phyloP scores from a whole-genome alignment of 2,329 filamentous ascomycete species.

The Apiospora pterosperma region DNA sequence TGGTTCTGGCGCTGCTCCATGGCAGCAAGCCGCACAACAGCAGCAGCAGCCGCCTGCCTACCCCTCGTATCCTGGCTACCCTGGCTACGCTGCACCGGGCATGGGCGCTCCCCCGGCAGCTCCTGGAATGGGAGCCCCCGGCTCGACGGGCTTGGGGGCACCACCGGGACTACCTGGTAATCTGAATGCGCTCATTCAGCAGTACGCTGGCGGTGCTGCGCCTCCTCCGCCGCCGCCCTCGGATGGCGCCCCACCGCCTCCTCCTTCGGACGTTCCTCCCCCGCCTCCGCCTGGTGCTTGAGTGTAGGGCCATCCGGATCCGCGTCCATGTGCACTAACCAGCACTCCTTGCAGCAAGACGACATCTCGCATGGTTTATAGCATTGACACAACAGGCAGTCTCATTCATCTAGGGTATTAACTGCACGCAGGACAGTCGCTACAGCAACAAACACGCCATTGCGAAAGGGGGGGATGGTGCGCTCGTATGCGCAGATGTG shows the following conservation, averaged over 20 bases:
- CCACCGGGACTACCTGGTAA: slow-evolving; percentile 54
- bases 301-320: slow-evolving; percentile 11
- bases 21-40: slow-evolving; percentile 57
- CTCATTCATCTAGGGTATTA: neutral
- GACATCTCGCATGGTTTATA: neutral
- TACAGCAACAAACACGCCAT: neutral
- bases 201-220: slow-evolving; percentile 51
- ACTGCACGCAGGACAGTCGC: neutral
- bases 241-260: slow-evolving; percentile 58
- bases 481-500: neutral
- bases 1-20: slow-evolving; percentile 45
- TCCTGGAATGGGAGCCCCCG: slow-evolving; percentile 39
- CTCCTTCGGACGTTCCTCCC: slow-evolving; percentile 54
- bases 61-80: slow-evolving; percentile 45
- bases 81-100: slow-evolving; percentile 50
- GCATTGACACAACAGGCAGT: neutral
- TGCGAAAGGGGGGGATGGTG: neutral
- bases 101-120: slow-evolving; percentile 51
- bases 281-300: slow-evolving; percentile 59
- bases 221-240: slow-evolving; percentile 60
- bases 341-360: neutral
- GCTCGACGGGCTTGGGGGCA: slow-evolving; percentile 46
- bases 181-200: slow-evolving; percentile 64
- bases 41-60: slow-evolving; percentile 48
- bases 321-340: neutral